Percentiles rank a stretch among this genome's conserved stretches.
Conservation (phyloP, 2,329 filamentous ascomycete species). For the Paraconiothyrium brasiliense region DNA sequence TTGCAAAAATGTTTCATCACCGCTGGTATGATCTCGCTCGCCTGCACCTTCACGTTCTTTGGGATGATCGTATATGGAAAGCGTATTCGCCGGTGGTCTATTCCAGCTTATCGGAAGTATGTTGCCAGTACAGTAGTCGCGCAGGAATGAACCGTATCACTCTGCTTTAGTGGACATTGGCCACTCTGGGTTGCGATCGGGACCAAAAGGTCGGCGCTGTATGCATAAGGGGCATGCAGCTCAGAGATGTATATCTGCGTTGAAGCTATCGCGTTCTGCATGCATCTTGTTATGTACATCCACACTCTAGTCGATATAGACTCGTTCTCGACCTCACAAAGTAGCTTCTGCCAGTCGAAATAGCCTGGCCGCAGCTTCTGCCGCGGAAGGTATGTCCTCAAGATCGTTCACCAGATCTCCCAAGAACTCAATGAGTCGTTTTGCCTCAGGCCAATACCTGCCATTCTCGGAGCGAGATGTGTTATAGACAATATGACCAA, state of each 20-base stretch:
- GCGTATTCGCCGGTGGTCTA: no score
- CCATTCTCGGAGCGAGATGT: background rate
- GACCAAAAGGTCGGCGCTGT: background rate
- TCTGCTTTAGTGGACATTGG: background rate
- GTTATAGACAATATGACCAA: background rate
- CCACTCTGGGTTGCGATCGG: background rate
- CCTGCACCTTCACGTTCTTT: no score
- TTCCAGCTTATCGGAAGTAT: no score
- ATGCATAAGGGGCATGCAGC: background rate
- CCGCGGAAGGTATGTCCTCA: background rate
- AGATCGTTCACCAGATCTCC: background rate
- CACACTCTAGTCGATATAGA: background rate
- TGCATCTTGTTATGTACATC: background rate
- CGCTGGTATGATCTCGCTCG: no score
- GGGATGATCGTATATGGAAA: no score
- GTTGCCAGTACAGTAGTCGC: no score
- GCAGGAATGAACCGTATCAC: background rate
- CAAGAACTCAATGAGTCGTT: background rate
- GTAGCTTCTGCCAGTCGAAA: background rate
- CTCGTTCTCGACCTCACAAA: background rate
- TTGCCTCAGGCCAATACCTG: no score
- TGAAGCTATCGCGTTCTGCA: background rate
- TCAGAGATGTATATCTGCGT: background rate
- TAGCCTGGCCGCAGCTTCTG: background rate
- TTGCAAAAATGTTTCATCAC: no score